Conservation (phyloP, 2,329 filamentous ascomycete species). For the Colletotrichum agaves region DNA sequence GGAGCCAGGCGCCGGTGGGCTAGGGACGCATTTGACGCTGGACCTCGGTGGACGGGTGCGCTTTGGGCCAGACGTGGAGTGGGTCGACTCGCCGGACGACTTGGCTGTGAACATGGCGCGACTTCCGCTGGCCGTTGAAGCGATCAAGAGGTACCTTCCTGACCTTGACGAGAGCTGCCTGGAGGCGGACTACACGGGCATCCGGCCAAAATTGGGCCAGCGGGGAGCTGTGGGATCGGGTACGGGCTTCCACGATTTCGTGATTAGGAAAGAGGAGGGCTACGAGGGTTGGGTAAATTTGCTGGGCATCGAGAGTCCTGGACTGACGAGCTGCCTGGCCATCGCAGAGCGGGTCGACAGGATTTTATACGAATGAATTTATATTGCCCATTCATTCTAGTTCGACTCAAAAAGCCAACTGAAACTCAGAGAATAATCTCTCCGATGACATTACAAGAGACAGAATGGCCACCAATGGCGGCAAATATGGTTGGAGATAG, state of each 20-base stretch:
- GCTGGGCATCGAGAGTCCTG: slow-evolving; percentile 92
- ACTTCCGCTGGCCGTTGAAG: slow-evolving; percentile 73
- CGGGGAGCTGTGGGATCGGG: slow-evolving; percentile 70
- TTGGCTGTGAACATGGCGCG: slow-evolving; percentile 74
- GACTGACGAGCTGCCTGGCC: slow-evolving; percentile 86
- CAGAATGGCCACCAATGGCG: not conserved
- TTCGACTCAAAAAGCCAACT: slow-evolving; percentile 10
- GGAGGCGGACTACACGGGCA: slow-evolving; percentile 87
- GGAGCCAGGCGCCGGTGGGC: slow-evolving; percentile 80
- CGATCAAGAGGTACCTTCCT: slow-evolving; percentile 85
- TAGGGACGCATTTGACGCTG: slow-evolving; percentile 93
- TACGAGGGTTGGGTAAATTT: slow-evolving; percentile 88
- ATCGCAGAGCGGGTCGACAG: slow-evolving; percentile 80
- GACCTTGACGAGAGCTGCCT: slow-evolving; percentile 74
- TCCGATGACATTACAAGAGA: not conserved
- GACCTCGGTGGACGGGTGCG: slow-evolving; percentile 86
- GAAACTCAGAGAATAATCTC: slow-evolving; percentile 2
- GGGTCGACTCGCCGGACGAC: slow-evolving; percentile 79
- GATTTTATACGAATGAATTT: slow-evolving; percentile 56
- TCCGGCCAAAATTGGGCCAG: slow-evolving; percentile 82
- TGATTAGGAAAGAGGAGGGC: slow-evolving; percentile 80
- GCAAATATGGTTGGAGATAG: not conserved
- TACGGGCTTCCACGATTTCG: slow-evolving; percentile 84
- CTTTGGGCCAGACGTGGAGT: slow-evolving; percentile 96
- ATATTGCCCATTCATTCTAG: slow-evolving; percentile 26